Evolutionary conservation across 176 grass and related monocot genomes (phyloP), one percentile per base, ranked within the genome.

Genomic region (Cenchrus purpureus): DNA sequence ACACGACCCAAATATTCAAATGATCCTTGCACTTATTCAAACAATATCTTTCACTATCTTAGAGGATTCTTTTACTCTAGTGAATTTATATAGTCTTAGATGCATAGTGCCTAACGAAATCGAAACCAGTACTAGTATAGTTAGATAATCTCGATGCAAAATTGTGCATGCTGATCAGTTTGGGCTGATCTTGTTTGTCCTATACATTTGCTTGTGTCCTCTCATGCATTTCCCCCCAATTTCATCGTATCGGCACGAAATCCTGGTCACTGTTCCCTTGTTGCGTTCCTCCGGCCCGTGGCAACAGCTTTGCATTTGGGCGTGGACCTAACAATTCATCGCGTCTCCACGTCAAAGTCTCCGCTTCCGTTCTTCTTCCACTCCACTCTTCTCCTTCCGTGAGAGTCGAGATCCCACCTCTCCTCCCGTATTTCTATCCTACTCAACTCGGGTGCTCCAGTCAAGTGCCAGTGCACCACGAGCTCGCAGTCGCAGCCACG

Each of bases 291-390:
- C 58, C 42, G 28, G n/a, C 53, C 70, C 71, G 6, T 22, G 17
- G 17, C 29, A 68, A 42, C 28, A 15, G 43, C 20, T 25, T 71
- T 40, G 37, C 37, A 3, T 40, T 22, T 71, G 79, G 66, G 83
- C 37, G 88, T 86, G 84, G 84, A 86, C 88, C 83, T 86, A 86
- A 90, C 88, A 90, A 44, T 86, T 90, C 66, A 28, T 43, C 16
- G 16, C 32, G 10, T 28, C 55, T 65, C 46, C 65, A 65, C 56
- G 79, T 83, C 73, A 22, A 90, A 87, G 89, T 90, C 89, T 72
- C 65, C 89, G 45, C 67, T 87, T 79, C 84, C 48, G 88, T 83
- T 90, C 79, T 67, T 31, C 74, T 34, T 83, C 89, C 89, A 86
- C 84, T 86, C 70, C 13, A 75, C 70, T 68, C 71, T 51, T n/a